A percentile compares a stretch with the other conserved stretches of the same genome.
These are phyloP conservation scores for Dryas alaskensis DNA, from an alignment of 306 rosid species.

Conservation along the genomic window DNA sequence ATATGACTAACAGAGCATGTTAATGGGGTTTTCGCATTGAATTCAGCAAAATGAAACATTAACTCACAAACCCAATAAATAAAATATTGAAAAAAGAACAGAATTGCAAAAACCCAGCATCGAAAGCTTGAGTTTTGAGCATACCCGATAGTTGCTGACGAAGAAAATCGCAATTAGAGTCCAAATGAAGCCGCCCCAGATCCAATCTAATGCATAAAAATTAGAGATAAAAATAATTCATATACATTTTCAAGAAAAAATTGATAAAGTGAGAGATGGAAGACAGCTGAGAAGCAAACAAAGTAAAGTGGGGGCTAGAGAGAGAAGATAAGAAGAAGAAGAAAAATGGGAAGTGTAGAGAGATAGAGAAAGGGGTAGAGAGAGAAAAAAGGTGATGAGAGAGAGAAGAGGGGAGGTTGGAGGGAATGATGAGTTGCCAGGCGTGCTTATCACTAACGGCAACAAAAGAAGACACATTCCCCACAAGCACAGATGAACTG, in stretches of 20 bases:
- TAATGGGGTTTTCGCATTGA: constrained; percentile 2
- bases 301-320: constrained; percentile 36
- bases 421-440: constrained; percentile 97
- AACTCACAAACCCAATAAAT: constrained; percentile 10
- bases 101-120: constrained; percentile 7
- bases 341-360: constrained; percentile 27
- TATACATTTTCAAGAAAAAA: constrained; percentile 12
- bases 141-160: constrained; percentile 26
- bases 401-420: constrained; percentile 35
- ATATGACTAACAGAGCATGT: constrained; percentile 1
- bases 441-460: constrained; percentile 97
- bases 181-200: constrained; percentile 40
- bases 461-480: constrained; percentile 41
- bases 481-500: constrained; percentile 60
- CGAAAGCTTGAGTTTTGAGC: constrained; percentile 19
- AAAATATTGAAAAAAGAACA: not conserved
- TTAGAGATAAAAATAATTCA: constrained; percentile 17
- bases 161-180: constrained; percentile 19
- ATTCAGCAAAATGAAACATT: constrained; percentile 3
- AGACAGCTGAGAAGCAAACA: constrained; percentile 30
- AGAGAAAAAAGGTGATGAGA: constrained; percentile 31
- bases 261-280: constrained; percentile 26
- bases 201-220: constrained; percentile 43
- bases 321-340: constrained; percentile 22
- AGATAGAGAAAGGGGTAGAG: constrained; percentile 20